Evolutionary conservation across 768 basidiomycete species (phyloP), one percentile per base, ranked within the genome.

Genomic region (Boletus patriciae): DNA sequence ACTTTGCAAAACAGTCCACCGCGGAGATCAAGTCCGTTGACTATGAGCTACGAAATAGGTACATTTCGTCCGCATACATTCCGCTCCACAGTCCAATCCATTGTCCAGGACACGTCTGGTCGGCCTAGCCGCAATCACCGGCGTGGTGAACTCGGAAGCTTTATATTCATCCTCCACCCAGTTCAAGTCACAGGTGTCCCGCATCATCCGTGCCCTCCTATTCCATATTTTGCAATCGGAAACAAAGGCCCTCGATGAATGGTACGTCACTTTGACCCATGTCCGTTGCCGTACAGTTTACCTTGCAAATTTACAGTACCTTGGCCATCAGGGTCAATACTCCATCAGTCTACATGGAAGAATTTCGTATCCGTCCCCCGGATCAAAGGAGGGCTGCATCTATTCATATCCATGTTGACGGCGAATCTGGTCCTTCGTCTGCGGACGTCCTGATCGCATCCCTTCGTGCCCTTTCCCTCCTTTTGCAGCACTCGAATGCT

Each of bases 331-430:
- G 86, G 67, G 85, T 87, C 47, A 80, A 86, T 40, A 80, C 91
- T 2, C 80, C 78, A 3, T 92, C 93, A 1, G 83, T 87, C 2
- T 94, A 91, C 70, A 76, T 95, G 62, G 83, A 84, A 13, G 92
- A 95, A 67, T 96, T 94, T 63, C 83, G 92, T 36, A 85, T 86
- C 6, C 79, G 89, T 52, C 93, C 94, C 12, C 76, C 85, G 3
- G 76, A 85, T 15, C 90, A 95, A 69, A 77, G 94, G 52, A 83
- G 91, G 31, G 94, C 94, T 1, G 88, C 90, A 6, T 96, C 94
- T 2, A 88, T 97, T 15, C 94, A 95, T 67, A 75, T 88, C 10
- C 94, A 96, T 68, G 73, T 94, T 16, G 89, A 95, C 61, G 94
- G 94, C 11, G 91, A 97, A 64, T 83, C 85, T 48, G 94, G 94